A percentile compares a stretch with the other conserved stretches of the same genome.
These are phyloP conservation scores for Atractiella rhizophila DNA, from an alignment of 768 basidiomycete species.

Conservation along the genomic window DNA sequence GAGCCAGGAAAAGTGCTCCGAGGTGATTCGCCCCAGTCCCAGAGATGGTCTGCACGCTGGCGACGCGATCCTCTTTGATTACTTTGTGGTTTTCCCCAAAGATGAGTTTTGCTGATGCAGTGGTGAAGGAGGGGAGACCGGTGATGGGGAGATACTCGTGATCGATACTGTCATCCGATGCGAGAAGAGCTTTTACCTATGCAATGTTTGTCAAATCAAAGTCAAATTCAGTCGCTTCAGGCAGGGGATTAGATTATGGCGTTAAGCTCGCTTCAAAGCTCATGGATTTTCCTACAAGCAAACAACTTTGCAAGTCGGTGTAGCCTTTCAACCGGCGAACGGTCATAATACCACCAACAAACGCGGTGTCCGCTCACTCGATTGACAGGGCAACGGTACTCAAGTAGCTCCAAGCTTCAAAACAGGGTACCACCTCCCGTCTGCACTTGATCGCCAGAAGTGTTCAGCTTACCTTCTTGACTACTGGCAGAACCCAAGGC, in stretches of 20 bases:
- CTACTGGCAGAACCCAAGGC: conserved; percentile 71
- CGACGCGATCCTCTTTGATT: conserved; percentile 44
- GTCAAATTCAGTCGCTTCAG: no score
- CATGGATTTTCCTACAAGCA: no score
- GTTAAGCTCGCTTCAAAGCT: no score
- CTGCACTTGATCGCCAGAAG: neutral
- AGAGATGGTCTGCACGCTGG: conserved; percentile 79
- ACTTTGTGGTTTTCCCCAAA: conserved; percentile 61
- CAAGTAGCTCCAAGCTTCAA: no score
- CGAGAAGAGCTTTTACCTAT: conserved; percentile 53
- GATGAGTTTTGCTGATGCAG: conserved; percentile 64
- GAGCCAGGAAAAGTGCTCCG: conserved; percentile 70
- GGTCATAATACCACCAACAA: no score
- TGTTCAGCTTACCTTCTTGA: conserved; percentile 44
- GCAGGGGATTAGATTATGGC: no score
- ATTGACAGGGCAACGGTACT: no score
- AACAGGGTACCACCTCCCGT: no score
- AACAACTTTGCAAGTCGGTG: no score
- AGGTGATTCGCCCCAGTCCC: conserved; percentile 94
- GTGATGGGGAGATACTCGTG: conserved; percentile 95
- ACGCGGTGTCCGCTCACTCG: no score
- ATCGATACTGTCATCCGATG: conserved; percentile 36
- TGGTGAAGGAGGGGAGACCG: conserved; percentile 62
- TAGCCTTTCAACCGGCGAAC: no score
- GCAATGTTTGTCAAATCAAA: no score